phyloP scores from a whole-genome alignment of 257 asterid species.

The Capsicum pubescens region DNA sequence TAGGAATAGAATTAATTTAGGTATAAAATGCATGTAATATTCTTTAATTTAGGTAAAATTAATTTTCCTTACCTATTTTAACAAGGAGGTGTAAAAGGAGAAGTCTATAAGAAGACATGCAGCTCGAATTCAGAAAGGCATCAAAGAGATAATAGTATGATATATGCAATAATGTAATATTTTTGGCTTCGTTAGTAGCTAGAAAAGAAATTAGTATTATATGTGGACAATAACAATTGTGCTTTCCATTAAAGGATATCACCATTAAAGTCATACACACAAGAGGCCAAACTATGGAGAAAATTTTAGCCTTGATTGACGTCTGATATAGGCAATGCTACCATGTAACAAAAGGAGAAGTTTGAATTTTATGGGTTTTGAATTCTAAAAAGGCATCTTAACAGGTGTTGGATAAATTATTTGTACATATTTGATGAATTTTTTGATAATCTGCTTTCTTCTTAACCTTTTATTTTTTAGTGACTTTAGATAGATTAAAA shows the following conservation, averaged over 20 bases:
- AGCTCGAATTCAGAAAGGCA: slow-evolving; percentile 29
- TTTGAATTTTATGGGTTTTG: not conserved
- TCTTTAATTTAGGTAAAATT: too few species aligned
- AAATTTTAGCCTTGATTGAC: not conserved
- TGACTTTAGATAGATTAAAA: too few species aligned
- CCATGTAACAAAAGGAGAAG: not conserved
- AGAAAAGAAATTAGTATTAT: not conserved
- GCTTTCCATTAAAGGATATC: not conserved
- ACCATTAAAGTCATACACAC: slow-evolving; percentile 7
- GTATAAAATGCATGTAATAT: too few species aligned
- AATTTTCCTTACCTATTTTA: too few species aligned
- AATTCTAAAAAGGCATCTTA: not conserved
- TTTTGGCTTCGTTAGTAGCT: not conserved
- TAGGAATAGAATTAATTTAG: too few species aligned
- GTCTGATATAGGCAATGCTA: not conserved
- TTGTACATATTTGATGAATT: too few species aligned
- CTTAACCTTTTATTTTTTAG: too few species aligned
- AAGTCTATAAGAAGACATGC: slow-evolving; percentile 22
- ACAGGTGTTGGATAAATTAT: too few species aligned
- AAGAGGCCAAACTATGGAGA: not conserved
- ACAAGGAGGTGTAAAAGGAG: not conserved
- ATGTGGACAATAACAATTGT: slow-evolving; percentile 29
- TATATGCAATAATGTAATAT: not conserved
- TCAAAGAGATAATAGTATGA: not conserved
- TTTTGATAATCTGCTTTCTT: too few species aligned